Evolutionary conservation across 768 basidiomycete genomes (phyloP).

Genomic region (Pholiota conissans): DNA sequence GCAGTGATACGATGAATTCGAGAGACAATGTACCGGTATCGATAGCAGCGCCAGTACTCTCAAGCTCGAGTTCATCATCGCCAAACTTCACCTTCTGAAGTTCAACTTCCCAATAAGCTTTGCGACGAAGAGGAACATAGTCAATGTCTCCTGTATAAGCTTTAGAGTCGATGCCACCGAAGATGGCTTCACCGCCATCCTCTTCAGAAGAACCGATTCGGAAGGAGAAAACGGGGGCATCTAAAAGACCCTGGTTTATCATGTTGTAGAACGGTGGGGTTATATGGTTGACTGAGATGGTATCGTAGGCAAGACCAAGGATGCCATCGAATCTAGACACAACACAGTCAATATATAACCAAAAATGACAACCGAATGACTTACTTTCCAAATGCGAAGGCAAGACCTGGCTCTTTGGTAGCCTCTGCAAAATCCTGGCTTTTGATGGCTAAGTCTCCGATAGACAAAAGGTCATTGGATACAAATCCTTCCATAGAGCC

Average conservation of each 20-base stretch:
- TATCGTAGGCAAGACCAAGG: slow-evolving; percentile 91
- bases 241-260: slow-evolving; percentile 79
- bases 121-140: slow-evolving; percentile 91
- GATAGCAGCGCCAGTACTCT: slow-evolving; percentile 91
- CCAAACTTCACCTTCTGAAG: slow-evolving; percentile 86
- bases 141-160: slow-evolving; percentile 80
- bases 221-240: slow-evolving; percentile 92
- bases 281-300: slow-evolving; percentile 92
- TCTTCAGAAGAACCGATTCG: slow-evolving; percentile 82
- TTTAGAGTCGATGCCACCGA: slow-evolving; percentile 81
- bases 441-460: slow-evolving; percentile 80
- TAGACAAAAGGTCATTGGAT: slow-evolving; percentile 75
- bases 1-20: not conserved
- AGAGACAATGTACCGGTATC: slow-evolving; percentile 62
- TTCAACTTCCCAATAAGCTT: slow-evolving; percentile 99
- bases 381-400: slow-evolving; percentile 95
- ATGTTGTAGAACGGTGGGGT: slow-evolving; percentile 94
- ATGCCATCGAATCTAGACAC: slow-evolving; percentile 86
- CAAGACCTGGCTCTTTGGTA: slow-evolving; percentile 92
- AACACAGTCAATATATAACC: not conserved
- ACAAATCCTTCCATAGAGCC: slow-evolving; percentile 97
- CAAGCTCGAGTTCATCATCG: slow-evolving; percentile 83
- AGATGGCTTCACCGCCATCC: slow-evolving; percentile 89
- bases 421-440: slow-evolving; percentile 93
- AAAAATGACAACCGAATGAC: slow-evolving; percentile 25